A percentile compares a stretch with the other conserved stretches of the same genome.
Evolutionary conservation across 305 asterid genomes (phyloP).

Genomic region (Solanum hybrid): DNA sequence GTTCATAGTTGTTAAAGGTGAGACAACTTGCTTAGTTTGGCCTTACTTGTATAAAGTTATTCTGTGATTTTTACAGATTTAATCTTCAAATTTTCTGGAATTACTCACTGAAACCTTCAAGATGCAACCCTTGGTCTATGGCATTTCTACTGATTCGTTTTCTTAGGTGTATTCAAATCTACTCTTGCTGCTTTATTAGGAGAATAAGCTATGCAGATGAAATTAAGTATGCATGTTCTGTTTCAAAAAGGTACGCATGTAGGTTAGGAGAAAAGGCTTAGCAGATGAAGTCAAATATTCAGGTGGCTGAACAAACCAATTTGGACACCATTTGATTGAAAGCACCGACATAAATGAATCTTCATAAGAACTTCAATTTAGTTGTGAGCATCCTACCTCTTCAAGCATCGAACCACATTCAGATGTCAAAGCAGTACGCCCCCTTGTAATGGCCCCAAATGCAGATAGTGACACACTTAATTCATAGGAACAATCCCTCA

Average conservation of each 20-base stretch:
- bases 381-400: constrained; percentile 47
- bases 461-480: constrained; percentile 76
- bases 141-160: background rate
- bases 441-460: constrained; percentile 62
- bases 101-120: background rate
- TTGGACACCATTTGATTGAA: background rate
- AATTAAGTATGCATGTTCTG: background rate
- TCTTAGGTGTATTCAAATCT: background rate
- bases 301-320: background rate
- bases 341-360: background rate
- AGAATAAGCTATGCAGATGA: background rate
- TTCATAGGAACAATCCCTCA: constrained; percentile 84
- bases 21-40: background rate
- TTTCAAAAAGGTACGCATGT: background rate
- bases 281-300: constrained; percentile 1
- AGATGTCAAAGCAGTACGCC: constrained; percentile 90
- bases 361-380: background rate
- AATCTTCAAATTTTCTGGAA: background rate
- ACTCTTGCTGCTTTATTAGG: background rate
- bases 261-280: background rate
- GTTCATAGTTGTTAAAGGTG: background rate
- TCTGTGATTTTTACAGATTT: background rate
- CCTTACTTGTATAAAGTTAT: background rate
- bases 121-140: background rate
- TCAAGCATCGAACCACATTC: constrained; percentile 99